A percentile compares a stretch with the other conserved stretches of the same genome.
phyloP scores from a whole-genome alignment of 2,329 filamentous ascomycete species.

The Aspergillus bombycis region DNA sequence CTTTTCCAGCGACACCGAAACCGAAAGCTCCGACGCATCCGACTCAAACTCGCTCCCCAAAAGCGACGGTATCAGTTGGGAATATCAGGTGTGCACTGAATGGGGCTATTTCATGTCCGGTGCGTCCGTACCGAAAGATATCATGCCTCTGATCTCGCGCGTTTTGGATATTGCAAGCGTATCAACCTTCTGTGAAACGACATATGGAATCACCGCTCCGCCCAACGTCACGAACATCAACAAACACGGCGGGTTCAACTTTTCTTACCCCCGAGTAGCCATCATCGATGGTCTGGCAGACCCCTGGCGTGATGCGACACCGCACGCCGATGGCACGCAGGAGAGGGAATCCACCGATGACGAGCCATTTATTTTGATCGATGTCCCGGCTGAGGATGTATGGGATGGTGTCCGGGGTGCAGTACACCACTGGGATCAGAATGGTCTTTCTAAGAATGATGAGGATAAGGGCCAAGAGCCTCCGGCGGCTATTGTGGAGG shows the following conservation, averaged over 20 bases:
- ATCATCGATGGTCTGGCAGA: conserved; percentile 77
- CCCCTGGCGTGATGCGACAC: conserved; percentile 76
- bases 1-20: conserved; percentile 33
- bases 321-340: conserved; percentile 66
- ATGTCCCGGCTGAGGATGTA: conserved; percentile 20
- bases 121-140: conserved; percentile 64
- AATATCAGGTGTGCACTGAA: conserved; percentile 61
- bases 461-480: conserved; percentile 57
- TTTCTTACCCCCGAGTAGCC: conserved; percentile 75
- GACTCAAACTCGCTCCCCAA: conserved; percentile 11
- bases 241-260: conserved; percentile 72
- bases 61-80: conserved; percentile 54
- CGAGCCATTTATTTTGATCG: conserved; percentile 74
- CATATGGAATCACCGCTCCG: conserved; percentile 69
- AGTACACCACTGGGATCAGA: conserved; percentile 70
- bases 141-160: conserved; percentile 73
- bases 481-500: conserved; percentile 54
- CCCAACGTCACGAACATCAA: conserved; percentile 71
- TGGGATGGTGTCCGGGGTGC: conserved; percentile 53
- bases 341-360: conserved; percentile 61
- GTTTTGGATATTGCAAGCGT: conserved; percentile 66
- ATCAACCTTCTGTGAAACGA: conserved; percentile 64
- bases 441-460: conserved; percentile 18
- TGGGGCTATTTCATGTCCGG: conserved; percentile 82
- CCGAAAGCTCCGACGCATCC: neutral